A percentile compares a stretch with the other conserved stretches of the same genome.
These are phyloP conservation scores for Delphinella strobiligena DNA, from an alignment of 2,329 filamentous ascomycete genomes.

Conservation along the genomic window DNA sequence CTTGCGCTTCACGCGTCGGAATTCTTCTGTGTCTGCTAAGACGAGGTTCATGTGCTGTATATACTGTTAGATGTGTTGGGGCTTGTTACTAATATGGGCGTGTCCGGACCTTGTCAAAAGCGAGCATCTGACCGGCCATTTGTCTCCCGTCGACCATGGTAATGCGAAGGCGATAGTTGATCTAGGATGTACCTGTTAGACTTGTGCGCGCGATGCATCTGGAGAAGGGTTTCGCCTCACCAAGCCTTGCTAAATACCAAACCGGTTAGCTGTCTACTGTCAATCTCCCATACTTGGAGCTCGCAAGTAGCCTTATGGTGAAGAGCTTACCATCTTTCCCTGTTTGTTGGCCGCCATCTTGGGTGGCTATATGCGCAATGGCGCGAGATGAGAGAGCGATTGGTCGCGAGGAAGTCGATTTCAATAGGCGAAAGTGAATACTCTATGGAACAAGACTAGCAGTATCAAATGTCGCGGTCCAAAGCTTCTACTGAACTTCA, in stretches of 20 bases:
- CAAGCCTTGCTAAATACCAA: constrained; percentile 46
- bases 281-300: constrained; percentile 21
- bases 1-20: constrained; percentile 80
- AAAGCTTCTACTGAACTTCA: background rate
- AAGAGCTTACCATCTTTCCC: constrained; percentile 89
- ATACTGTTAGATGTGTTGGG: background rate
- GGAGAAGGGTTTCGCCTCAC: constrained; percentile 32
- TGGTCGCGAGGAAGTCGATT: too few relatives aligned
- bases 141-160: constrained; percentile 90
- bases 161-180: constrained; percentile 98
- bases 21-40: constrained; percentile 96
- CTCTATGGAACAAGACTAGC: too few relatives aligned
- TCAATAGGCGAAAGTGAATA: too few relatives aligned
- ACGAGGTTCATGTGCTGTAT: constrained; percentile 97
- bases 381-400: too few relatives aligned
- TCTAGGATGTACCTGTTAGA: constrained; percentile 41
- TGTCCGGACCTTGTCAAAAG: constrained; percentile 83
- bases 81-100: too few relatives aligned
- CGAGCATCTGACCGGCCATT: constrained; percentile 96
- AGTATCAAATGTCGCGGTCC: background rate
- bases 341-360: constrained; percentile 63
- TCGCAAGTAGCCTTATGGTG: constrained; percentile 4
- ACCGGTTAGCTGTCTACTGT: constrained; percentile 32
- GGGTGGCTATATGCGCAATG: constrained; percentile 10
- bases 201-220: background rate